A percentile compares a stretch with the other conserved stretches of the same genome.
Conservation (phyloP, 768 basidiomycete genomes). For the Tephrocybe sp. region DNA sequence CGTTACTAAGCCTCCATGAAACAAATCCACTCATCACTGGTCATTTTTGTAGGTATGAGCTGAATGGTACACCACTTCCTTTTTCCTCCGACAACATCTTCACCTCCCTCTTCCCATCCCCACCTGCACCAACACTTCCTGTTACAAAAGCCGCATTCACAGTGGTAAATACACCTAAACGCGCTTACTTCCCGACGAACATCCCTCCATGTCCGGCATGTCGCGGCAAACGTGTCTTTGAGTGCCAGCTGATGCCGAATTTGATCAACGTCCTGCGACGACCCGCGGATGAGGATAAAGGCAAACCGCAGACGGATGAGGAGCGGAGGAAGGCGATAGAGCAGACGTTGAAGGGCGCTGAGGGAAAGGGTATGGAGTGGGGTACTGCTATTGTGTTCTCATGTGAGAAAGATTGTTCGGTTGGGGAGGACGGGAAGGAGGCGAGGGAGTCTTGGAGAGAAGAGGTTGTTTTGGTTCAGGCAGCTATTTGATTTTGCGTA, state of each 20-base stretch:
- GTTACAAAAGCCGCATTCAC: constrained; percentile 62
- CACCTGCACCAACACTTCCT: constrained; percentile 41
- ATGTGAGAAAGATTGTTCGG: constrained; percentile 77
- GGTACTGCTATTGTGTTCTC: constrained; percentile 90
- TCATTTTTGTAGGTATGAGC: constrained; percentile 65
- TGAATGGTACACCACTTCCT: constrained; percentile 81
- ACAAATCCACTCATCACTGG: constrained; percentile 1
- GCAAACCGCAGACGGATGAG: constrained; percentile 51
- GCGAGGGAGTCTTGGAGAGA: constrained; percentile 64
- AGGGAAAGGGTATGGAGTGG: constrained; percentile 80
- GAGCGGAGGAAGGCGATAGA: constrained; percentile 66
- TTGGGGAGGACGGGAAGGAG: constrained; percentile 37
- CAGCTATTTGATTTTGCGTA: constrained; percentile 50
- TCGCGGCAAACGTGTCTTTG: constrained; percentile 69
- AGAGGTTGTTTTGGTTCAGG: constrained; percentile 73
- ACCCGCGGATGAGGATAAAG: constrained; percentile 22
- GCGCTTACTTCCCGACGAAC: constrained; percentile 50
- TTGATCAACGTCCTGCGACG: constrained; percentile 73
- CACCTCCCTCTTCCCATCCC: constrained; percentile 67
- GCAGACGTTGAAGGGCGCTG: constrained; percentile 46
- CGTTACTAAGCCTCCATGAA: not conserved
- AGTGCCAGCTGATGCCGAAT: constrained; percentile 94
- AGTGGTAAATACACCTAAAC: constrained; percentile 44
- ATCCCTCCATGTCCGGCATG: constrained; percentile 71
- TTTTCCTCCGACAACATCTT: constrained; percentile 79